Percentiles rank a stretch among this genome's conserved stretches.
Conservation (phyloP, 805 yeast genomes). For the Wickerhamomyces chambardii region DNA sequence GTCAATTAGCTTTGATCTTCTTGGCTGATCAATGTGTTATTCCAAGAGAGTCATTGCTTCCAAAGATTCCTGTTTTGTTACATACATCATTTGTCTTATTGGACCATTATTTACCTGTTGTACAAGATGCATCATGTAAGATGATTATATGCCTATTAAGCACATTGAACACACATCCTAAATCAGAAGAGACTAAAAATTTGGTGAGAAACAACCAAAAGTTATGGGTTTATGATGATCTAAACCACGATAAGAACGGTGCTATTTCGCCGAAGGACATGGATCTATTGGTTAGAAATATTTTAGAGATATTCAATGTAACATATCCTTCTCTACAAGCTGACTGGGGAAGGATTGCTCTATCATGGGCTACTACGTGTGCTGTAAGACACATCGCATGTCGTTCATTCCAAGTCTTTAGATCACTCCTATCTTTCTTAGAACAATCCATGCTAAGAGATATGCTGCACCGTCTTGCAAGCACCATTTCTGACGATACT, state of each 20-base stretch:
- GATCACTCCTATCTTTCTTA: constrained; percentile 71
- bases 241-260: constrained; percentile 66
- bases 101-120: constrained; percentile 80
- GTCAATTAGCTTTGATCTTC: constrained; percentile 81
- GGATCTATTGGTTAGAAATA: constrained; percentile 63
- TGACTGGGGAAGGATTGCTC: constrained; percentile 79
- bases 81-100: constrained; percentile 75
- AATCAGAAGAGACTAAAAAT: constrained; percentile 47
- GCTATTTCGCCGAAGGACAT: constrained; percentile 80
- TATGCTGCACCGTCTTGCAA: constrained; percentile 87
- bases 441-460: constrained; percentile 88
- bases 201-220: constrained; percentile 41
- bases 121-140: constrained; percentile 78
- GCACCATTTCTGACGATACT: constrained; percentile 85
- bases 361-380: constrained; percentile 95
- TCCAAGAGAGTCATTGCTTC: constrained; percentile 52
- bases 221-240: constrained; percentile 84
- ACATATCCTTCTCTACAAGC: constrained; percentile 47
- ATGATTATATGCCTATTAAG: constrained; percentile 65
- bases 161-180: constrained; percentile 41
- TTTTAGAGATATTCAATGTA: constrained; percentile 46
- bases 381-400: constrained; percentile 97
- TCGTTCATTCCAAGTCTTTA: constrained; percentile 86
- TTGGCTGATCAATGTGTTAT: constrained; percentile 71
- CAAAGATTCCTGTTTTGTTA: constrained; percentile 60